Evolutionary conservation across 2,329 filamentous ascomycete genomes (phyloP), one percentile per base, ranked within the genome.

Genomic region (Dichotomopilus funicola): DNA sequence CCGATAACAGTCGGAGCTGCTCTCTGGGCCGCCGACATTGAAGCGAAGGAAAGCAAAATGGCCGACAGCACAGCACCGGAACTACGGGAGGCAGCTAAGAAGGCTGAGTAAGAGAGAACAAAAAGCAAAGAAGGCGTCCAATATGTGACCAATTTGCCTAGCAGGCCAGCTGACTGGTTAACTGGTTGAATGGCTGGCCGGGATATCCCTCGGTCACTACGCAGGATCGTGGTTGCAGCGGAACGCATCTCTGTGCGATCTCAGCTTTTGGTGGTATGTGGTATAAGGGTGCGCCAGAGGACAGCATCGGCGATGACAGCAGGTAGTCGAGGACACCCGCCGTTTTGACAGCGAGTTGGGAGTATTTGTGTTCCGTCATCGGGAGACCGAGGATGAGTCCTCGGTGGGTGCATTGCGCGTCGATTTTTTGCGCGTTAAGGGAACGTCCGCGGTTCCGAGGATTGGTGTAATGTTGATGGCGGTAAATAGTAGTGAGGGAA

Each of bases 1-100:
- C 33, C 8, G 11, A 19, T 11, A 35, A 51, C 9, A 85, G 90
- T 95, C 56, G 92, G 91, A 6, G 92, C 91, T 53, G 92, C 92
- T 6, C 74, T 97, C n/a, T 96, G 91, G 91, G 91, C 92, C 42
- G 88, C 89, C 13, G 91, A 95, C 69, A 81, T 95, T 56, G 90
- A 95, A 70, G 69, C 72, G 34, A 76, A 77, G 63, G 73, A 75
- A 54, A 75, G 71, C 8, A 68, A 71, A 42, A 80, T 80, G 76
- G 72, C 73, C 8, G 67, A 73, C 51, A 71, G 73, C 58, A 80
- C 78, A 11, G 78, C 78, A n/a, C 78, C 78, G 1, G 70, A 66
- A 11, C 66, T 81, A 44, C 72, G 76, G 45, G 75, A 79, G 60
- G 70, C 73, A 43, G 78, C 75, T 36, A 75, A 75, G 63, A 75